Conservation (phyloP, 1,139 yeast species). For the Kodamaea sp. region DNA sequence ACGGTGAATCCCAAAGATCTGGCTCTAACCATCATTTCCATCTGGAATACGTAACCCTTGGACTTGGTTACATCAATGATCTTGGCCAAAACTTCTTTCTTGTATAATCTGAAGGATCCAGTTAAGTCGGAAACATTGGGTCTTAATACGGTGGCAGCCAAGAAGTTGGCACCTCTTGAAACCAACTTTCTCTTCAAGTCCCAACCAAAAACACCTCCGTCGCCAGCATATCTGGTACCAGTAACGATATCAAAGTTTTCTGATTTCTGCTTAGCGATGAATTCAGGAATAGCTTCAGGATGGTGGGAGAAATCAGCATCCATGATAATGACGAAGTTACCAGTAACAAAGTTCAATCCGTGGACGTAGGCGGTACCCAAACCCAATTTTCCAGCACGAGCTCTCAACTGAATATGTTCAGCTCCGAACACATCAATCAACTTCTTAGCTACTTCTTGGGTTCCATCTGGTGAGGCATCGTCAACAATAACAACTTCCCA, state of each 20-base stretch:
- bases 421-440: slow-evolving; percentile 63
- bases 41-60: slow-evolving; percentile 84
- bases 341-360: slow-evolving; percentile 71
- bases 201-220: slow-evolving; percentile 88
- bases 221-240: slow-evolving; percentile 82
- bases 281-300: slow-evolving; percentile 78
- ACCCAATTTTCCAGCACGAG: slow-evolving; percentile 80
- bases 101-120: slow-evolving; percentile 77
- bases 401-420: slow-evolving; percentile 64
- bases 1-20: slow-evolving; percentile 68
- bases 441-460: slow-evolving; percentile 72
- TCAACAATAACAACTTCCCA: slow-evolving; percentile 85
- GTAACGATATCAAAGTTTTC: slow-evolving; percentile 74
- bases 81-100: slow-evolving; percentile 65
- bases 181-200: slow-evolving; percentile 79
- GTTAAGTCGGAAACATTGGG: slow-evolving; percentile 78
- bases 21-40: slow-evolving; percentile 90
- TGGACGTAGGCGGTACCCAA: slow-evolving; percentile 83
- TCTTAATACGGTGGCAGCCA: slow-evolving; percentile 70
- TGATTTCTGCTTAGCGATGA: slow-evolving; percentile 67
- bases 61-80: slow-evolving; percentile 71
- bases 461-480: slow-evolving; percentile 82
- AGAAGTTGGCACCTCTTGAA: slow-evolving; percentile 79
- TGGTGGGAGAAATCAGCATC: slow-evolving; percentile 86
- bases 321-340: slow-evolving; percentile 79